Conservation (phyloP, 23 red algal genomes). For the Cyanidioschyzon merolae region DNA sequence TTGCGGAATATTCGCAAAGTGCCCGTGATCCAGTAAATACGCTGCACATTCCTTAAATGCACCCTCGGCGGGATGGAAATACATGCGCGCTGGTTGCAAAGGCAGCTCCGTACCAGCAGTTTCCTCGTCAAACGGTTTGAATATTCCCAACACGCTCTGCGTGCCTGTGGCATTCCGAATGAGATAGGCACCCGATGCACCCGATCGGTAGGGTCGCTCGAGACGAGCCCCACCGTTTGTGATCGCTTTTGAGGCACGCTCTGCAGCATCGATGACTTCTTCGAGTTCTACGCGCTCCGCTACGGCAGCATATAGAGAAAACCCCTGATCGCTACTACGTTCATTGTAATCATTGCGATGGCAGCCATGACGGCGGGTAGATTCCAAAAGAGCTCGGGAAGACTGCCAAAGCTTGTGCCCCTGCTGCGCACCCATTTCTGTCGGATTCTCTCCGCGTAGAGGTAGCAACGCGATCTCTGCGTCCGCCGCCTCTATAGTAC, state of each 20-base stretch:
- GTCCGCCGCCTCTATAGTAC: neutral
- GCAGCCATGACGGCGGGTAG: neutral
- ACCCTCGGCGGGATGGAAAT: constrained; percentile 60
- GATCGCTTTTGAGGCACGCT: neutral
- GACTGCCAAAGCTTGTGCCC: neutral
- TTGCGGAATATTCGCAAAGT: constrained; percentile 74
- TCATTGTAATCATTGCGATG: neutral
- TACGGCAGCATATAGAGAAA: neutral
- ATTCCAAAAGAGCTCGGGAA: neutral
- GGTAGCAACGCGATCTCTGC: neutral
- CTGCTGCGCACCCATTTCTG: neutral
- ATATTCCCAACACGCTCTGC: constrained; percentile 38
- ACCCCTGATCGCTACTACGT: neutral
- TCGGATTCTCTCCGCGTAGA: neutral
- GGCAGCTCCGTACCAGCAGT: constrained; percentile 41
- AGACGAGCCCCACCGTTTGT: neutral
- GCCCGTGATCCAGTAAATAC: constrained; percentile 87
- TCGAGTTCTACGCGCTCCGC: neutral
- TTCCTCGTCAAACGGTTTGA: constrained; percentile 85
- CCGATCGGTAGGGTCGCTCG: constrained; percentile 58
- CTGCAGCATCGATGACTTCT: neutral
- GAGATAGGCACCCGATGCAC: constrained; percentile 89
- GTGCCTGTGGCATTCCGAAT: constrained; percentile 30
- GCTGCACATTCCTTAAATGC: constrained; percentile 84
- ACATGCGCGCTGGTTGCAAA: constrained; percentile 16